Conservation (phyloP, 2,329 filamentous ascomycete species). For the Ceratocystis huliohia region DNA sequence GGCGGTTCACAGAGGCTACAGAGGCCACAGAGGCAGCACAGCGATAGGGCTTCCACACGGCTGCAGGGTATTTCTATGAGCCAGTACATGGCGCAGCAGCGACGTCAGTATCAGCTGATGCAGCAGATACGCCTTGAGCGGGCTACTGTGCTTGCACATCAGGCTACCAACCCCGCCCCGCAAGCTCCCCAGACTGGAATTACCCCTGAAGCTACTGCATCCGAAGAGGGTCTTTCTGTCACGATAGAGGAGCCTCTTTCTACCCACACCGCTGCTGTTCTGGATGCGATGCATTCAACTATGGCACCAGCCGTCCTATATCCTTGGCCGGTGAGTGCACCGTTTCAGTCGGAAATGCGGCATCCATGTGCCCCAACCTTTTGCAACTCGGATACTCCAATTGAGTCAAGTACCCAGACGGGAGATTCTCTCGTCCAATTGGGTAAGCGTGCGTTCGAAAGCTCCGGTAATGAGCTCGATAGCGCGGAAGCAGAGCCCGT, state of each 20-base stretch:
- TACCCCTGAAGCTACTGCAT: neutral
- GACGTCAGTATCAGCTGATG: constrained; percentile 3
- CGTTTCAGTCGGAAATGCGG: neutral
- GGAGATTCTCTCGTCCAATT: neutral
- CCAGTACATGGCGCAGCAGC: neutral
- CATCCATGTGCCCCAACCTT: neutral
- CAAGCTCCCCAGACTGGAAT: neutral
- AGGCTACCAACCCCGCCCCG: neutral
- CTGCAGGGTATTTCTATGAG: neutral
- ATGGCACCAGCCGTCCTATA: neutral
- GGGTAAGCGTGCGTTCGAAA: neutral
- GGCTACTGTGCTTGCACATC: neutral
- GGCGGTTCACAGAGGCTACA: neutral
- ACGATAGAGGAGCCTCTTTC: constrained; percentile 13
- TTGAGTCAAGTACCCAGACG: too few species aligned
- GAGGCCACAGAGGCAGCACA: neutral
- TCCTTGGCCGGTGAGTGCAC: neutral
- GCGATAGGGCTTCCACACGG: neutral
- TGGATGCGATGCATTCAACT: constrained; percentile 17
- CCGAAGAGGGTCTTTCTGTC: constrained; percentile 10
- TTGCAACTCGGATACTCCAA: too few species aligned
- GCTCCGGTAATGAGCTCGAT: neutral
- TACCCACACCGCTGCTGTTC: constrained; percentile 18
- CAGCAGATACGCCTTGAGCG: neutral
- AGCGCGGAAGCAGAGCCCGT: neutral